Evolutionary conservation across 139 green algal species (phyloP), one percentile per base, ranked within the genome.

Genomic region (Tetraselmis striata): DNA sequence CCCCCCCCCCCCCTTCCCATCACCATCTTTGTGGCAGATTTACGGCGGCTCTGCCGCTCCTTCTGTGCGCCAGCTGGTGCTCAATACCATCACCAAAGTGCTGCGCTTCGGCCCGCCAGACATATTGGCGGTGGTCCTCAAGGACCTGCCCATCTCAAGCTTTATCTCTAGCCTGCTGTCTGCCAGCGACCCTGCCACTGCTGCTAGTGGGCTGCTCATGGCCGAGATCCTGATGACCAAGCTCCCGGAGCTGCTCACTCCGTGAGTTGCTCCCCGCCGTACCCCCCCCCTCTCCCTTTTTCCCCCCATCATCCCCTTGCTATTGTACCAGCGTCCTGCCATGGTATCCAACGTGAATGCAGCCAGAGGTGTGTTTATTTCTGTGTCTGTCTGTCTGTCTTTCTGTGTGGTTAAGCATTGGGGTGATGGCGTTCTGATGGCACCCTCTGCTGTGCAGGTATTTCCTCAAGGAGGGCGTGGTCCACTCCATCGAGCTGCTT

Each of bases 401-500:
- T n/a, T n/a, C n/a, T n/a, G n/a, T n/a, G n/a, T n/a, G n/a, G n/a
- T n/a, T n/a, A n/a, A n/a, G n/a, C n/a, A n/a, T n/a, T n/a, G n/a
- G n/a, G n/a, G n/a, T n/a, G n/a, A n/a, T n/a, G n/a, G n/a, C n/a
- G n/a, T n/a, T n/a, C n/a, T n/a, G n/a, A n/a, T n/a, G n/a, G n/a
- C n/a, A n/a, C n/a, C n/a, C n/a, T n/a, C n/a, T n/a, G n/a, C n/a
- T n/a, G n/a, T n/a, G 31, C 28, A 85, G 85, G 32, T 85, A 86
- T 75, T 98, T 99, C 79, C 59, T 97, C 0, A 97, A 97, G 84
- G 96, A 99, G 87, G 96, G 96, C 0, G 94, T 98, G 0, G 88
- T 96, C 67, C 93, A 98, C 79, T 93, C 92, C 0, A 85, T 98
- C 27, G 90, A 97, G 26, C 85, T 93, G 83, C 89, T 98, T 45